Base-by-base conservation (phyloP, 2,329 filamentous ascomycete genomes). In the Xylaria multiplex region DNA sequence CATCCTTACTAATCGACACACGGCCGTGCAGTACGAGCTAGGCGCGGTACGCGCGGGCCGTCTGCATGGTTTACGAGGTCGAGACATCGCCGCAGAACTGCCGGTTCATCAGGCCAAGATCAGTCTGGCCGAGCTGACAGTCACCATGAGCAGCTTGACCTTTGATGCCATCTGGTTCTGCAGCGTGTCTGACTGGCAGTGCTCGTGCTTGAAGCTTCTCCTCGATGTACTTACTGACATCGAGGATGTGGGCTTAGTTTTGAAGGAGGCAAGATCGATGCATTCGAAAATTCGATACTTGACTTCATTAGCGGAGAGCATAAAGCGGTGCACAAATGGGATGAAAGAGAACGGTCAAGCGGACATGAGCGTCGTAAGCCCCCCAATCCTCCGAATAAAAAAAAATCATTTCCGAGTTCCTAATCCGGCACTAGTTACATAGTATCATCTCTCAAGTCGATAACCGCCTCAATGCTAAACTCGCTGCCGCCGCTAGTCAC, bases 361-460 rank as follows among this genome's bases (percentile, higher is more conserved):
- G 3, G 59, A 56, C 19, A 62, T 62, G 59, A 56, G 35, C 32
- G 43, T 62, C 11, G 59, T 62, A 50, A 32, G 59, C 13, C n/a
- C 30, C 30, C 9, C 30, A 9, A 1, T 11, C 32, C 32, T 35
- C 32, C 19, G 19, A 19, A 19, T 11, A 35, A 54, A 45, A 32
- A 32, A 6, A 13, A 54, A 19, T 1, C 22, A 11, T 6, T 61
- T 6, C 6, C 6, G 8, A 8, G 8, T n/a, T 52, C 40, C 52
- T 55, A n/a, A 62, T 19, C 24, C 6, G 52, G 6, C 16, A 49
- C 30, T 43, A 62, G 60, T 45, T 62, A 14, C 55, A 62, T 37
- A 62, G 53, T 27, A 57, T 62, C 8, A 62, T 62, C 43, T 62
- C 60, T 22, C 60, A 62, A 32, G 61, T 63, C 40, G 61, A 63